phyloP scores from a whole-genome alignment of 345 rosid genomes.

The Pseudoturritis turrita region DNA sequence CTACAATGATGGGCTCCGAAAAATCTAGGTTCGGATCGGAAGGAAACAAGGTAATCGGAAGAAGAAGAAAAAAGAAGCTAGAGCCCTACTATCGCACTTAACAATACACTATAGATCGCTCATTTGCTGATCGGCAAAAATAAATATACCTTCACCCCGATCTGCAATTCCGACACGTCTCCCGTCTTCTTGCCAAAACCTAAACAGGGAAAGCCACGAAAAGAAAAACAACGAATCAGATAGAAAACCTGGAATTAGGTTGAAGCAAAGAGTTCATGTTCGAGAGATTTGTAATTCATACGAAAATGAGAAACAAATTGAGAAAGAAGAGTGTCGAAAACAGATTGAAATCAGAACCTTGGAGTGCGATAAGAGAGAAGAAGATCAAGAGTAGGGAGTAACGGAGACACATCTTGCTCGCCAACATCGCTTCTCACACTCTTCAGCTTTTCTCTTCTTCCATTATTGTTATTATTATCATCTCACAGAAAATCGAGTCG shows the following conservation, averaged over 20 bases:
- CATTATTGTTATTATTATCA: too few species aligned
- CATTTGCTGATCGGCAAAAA: background rate
- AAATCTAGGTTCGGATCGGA: too few species aligned
- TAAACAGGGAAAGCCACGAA: constrained; percentile 13
- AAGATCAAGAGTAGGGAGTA: constrained; percentile 15
- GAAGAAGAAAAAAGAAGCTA: background rate
- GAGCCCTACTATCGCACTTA: background rate
- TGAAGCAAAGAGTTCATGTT: background rate
- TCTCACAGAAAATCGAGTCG: background rate
- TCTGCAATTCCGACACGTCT: constrained; percentile 82
- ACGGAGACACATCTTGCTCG: constrained; percentile 23
- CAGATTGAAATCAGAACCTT: constrained; percentile 14
- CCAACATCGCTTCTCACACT: background rate
- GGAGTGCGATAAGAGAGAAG: constrained; percentile 1
- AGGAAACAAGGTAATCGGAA: background rate
- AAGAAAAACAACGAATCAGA: background rate
- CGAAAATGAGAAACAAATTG: background rate
- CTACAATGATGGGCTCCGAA: background rate
- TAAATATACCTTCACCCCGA: constrained; percentile 77
- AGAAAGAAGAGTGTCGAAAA: background rate
- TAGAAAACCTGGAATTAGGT: background rate
- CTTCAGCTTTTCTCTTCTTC: background rate
- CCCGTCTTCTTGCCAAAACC: constrained; percentile 59
- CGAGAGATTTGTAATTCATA: background rate
- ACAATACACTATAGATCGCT: background rate